Evolutionary conservation across 1,284 basidiomycete genomes (phyloP).

Genomic region (Boletus albobrunnescens): DNA sequence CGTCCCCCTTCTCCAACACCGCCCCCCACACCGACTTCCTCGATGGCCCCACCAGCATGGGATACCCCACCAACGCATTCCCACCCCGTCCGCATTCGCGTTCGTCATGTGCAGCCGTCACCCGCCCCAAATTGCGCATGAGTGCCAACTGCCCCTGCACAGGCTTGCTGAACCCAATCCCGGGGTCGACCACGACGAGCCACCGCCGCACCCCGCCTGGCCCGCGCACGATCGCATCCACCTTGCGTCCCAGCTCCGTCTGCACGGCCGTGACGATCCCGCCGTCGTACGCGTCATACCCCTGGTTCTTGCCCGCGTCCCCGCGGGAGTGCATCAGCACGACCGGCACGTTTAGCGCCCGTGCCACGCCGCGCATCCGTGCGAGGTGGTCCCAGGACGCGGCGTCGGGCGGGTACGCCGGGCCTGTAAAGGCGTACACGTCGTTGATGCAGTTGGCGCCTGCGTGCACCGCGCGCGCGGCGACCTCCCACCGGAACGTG

Average conservation of each 20-base stretch:
- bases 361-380: slow-evolving; percentile 67
- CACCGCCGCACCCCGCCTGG: slow-evolving; percentile 79
- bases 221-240: slow-evolving; percentile 67
- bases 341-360: slow-evolving; percentile 63
- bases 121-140: slow-evolving; percentile 48
- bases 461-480: slow-evolving; percentile 62
- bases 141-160: slow-evolving; percentile 73
- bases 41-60: slow-evolving; percentile 76
- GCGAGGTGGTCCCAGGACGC: slow-evolving; percentile 38
- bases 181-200: slow-evolving; percentile 91
- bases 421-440: slow-evolving; percentile 78
- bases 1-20: slow-evolving; percentile 47
- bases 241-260: slow-evolving; percentile 69
- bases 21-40: slow-evolving; percentile 81
- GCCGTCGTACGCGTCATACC: slow-evolving; percentile 32
- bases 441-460: slow-evolving; percentile 97
- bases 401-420: slow-evolving; percentile 44
- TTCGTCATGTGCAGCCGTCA: slow-evolving; percentile 45
- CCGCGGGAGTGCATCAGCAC: slow-evolving; percentile 94
- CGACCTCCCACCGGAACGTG: slow-evolving; percentile 87
- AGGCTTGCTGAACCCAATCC: slow-evolving; percentile 93
- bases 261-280: slow-evolving; percentile 67
- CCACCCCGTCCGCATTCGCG: slow-evolving; percentile 27
- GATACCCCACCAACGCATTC: slow-evolving; percentile 63
- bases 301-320: slow-evolving; percentile 68